A percentile compares a stretch with the other conserved stretches of the same genome.
phyloP scores from a whole-genome alignment of 495 filamentous ascomycete genomes.

The Evernia prunastri region DNA sequence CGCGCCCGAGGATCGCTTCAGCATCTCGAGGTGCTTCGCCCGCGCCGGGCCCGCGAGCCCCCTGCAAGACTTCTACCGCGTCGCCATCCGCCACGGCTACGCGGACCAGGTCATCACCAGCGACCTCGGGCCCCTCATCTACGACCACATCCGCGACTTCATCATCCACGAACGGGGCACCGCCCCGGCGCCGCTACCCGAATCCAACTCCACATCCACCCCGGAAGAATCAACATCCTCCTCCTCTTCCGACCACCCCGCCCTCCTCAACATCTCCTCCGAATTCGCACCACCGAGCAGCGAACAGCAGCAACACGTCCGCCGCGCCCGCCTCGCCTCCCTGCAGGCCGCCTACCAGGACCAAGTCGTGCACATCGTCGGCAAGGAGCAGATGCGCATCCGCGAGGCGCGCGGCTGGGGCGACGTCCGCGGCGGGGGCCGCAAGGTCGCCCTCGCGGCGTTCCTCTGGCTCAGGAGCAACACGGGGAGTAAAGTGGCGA shows the following conservation, averaged over 20 bases:
- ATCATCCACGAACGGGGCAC: slow-evolving; percentile 37
- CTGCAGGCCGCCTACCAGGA: slow-evolving; percentile 53
- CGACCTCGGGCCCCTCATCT: slow-evolving; percentile 52
- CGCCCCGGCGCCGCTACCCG: slow-evolving; percentile 19
- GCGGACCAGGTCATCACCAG: slow-evolving; percentile 60
- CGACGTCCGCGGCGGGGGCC: slow-evolving; percentile 36
- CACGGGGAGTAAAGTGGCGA: slow-evolving; percentile 56
- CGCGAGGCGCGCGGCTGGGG: slow-evolving; percentile 17
- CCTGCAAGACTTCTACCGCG: slow-evolving; percentile 54
- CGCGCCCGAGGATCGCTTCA: slow-evolving; percentile 42
- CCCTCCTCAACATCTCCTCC: slow-evolving; percentile 7
- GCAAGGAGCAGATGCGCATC: slow-evolving; percentile 65
- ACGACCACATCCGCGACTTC: slow-evolving; percentile 51
- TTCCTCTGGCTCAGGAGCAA: slow-evolving; percentile 70
- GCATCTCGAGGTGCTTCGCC: slow-evolving; percentile 36
- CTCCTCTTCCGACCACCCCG: slow-evolving; percentile 1
- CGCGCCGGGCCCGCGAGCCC: slow-evolving; percentile 22
- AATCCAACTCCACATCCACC: slow-evolving; percentile 2
- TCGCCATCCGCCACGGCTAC: slow-evolving; percentile 64
- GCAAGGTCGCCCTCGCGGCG: slow-evolving; percentile 43
- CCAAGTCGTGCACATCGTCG: slow-evolving; percentile 62
- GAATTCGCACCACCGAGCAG: neutral
- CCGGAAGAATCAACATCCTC: slow-evolving; percentile 13
- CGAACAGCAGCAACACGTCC: slow-evolving; percentile 4
- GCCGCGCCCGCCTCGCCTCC: slow-evolving; percentile 33